phyloP scores from a whole-genome alignment of 78 protist species.

The Dictyostelium brefeldianum region DNA sequence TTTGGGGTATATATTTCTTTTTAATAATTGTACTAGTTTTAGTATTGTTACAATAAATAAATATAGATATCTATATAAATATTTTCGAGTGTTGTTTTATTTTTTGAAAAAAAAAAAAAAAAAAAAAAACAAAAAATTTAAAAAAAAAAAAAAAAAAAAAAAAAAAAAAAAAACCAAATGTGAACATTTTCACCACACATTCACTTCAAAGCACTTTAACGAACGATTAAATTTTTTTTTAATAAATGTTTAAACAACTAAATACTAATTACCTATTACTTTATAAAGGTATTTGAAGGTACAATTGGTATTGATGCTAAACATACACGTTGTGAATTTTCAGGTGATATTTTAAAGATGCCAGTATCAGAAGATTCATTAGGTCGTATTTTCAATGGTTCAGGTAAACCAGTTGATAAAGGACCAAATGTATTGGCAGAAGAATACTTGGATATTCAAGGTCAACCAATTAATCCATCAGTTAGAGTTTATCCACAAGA shows the following conservation, averaged over 20 bases:
- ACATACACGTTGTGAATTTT: conserved; percentile 95
- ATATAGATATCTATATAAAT: too few relatives aligned
- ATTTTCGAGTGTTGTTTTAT: too few relatives aligned
- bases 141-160: background rate
- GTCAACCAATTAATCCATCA: conserved; percentile 99
- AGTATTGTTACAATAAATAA: too few relatives aligned
- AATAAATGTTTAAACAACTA: too few relatives aligned
- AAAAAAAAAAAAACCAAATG: background rate
- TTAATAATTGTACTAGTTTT: too few relatives aligned
- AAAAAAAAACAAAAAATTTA: background rate
- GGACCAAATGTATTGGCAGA: conserved; percentile 98
- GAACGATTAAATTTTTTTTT: too few relatives aligned
- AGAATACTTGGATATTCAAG: conserved; percentile 97
- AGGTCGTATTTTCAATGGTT: conserved; percentile 99
- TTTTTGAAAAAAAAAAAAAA: too few relatives aligned
- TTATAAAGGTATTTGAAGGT: conserved; percentile 98
- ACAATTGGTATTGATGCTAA: conserved; percentile 99
- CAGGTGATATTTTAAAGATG: conserved; percentile 96
- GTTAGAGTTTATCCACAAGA: conserved; percentile 99
- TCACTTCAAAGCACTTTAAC: too few relatives aligned
- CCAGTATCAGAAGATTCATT: conserved; percentile 99
- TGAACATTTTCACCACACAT: too few relatives aligned
- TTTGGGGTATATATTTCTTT: too few relatives aligned
- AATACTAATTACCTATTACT: too few relatives aligned
- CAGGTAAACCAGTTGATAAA: conserved; percentile 99